phyloP scores from a whole-genome alignment of 495 filamentous ascomycete genomes.

The Durotheca rogersii region DNA sequence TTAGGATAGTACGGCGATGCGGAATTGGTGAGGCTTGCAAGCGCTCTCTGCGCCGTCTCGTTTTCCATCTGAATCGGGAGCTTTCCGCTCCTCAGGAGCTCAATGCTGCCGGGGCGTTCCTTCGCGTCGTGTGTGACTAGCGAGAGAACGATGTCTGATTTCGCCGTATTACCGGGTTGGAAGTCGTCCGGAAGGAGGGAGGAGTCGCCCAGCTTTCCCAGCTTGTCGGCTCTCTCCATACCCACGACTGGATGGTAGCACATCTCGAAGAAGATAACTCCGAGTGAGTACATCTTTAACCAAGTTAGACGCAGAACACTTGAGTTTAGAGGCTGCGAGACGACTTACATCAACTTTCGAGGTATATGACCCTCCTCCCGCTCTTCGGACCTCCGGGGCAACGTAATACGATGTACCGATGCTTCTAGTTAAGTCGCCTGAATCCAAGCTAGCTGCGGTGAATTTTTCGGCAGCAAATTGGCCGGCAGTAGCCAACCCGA shows the following conservation, averaged over 20 bases:
- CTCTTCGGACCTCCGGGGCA: conserved; percentile 81
- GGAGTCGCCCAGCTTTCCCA: conserved; percentile 68
- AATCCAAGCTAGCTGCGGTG: conserved; percentile 55
- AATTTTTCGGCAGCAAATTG: conserved; percentile 70
- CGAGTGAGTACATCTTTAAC: conserved; percentile 88
- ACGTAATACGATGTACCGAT: conserved; percentile 95
- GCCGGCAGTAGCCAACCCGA: conserved; percentile 88
- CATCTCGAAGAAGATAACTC: conserved; percentile 99
- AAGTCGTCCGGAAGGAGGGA: conserved; percentile 72
- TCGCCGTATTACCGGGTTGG: conserved; percentile 67
- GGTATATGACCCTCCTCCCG: conserved; percentile 74
- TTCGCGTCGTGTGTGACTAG: conserved; percentile 78
- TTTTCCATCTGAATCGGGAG: conserved; percentile 90
- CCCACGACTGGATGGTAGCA: conserved; percentile 75
- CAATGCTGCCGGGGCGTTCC: conserved; percentile 78
- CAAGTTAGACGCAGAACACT: conserved; percentile 11
- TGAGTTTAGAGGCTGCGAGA: background rate
- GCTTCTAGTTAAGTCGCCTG: conserved; percentile 68
- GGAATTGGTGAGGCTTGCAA: conserved; percentile 76
- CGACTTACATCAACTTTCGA: conserved; percentile 84
- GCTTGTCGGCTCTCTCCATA: conserved; percentile 83
- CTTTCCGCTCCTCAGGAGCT: conserved; percentile 83
- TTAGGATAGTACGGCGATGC: conserved; percentile 87
- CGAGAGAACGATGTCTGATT: conserved; percentile 73
- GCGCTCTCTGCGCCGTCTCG: conserved; percentile 78